Percentiles rank a stretch among this genome's conserved stretches.
Conservation (phyloP, 768 basidiomycete genomes). For the Nidularia pulvinata region DNA sequence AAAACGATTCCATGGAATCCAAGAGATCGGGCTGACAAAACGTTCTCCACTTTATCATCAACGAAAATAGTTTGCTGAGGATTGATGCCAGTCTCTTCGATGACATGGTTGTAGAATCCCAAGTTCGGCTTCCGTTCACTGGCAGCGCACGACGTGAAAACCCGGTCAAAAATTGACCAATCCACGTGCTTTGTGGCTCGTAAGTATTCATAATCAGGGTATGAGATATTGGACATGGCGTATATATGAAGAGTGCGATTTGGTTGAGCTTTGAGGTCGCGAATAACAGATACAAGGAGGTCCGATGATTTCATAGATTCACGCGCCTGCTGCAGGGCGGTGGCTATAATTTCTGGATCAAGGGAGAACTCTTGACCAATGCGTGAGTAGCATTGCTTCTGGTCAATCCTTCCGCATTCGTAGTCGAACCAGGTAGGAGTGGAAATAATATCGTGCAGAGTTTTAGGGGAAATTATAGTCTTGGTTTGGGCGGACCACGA, state of each 20-base stretch:
- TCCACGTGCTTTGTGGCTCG: conserved; percentile 16
- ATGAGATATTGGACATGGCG: conserved; percentile 42
- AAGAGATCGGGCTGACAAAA: conserved; percentile 35
- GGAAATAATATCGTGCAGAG: background rate
- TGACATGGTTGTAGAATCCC: conserved; percentile 32
- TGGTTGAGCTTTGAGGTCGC: background rate
- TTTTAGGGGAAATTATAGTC: background rate
- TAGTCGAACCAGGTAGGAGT: background rate
- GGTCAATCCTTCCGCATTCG: background rate
- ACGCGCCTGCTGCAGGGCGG: background rate
- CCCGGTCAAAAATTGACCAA: conserved; percentile 27
- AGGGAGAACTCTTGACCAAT: background rate
- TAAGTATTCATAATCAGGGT: conserved; percentile 28
- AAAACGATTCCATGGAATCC: conserved; percentile 36
- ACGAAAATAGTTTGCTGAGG: conserved; percentile 35
- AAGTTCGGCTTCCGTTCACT: conserved; percentile 41
- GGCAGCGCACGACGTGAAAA: conserved; percentile 34
- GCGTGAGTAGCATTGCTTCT: background rate
- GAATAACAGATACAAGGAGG: background rate
- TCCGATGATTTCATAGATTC: background rate
- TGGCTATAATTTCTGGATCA: background rate
- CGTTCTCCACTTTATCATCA: conserved; percentile 41
- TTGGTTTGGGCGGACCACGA: background rate
- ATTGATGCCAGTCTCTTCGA: conserved; percentile 30
- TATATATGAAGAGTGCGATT: conserved; percentile 15